phyloP scores from a whole-genome alignment of 1,139 yeast species.

The Eremothecium cymbalariae region DNA sequence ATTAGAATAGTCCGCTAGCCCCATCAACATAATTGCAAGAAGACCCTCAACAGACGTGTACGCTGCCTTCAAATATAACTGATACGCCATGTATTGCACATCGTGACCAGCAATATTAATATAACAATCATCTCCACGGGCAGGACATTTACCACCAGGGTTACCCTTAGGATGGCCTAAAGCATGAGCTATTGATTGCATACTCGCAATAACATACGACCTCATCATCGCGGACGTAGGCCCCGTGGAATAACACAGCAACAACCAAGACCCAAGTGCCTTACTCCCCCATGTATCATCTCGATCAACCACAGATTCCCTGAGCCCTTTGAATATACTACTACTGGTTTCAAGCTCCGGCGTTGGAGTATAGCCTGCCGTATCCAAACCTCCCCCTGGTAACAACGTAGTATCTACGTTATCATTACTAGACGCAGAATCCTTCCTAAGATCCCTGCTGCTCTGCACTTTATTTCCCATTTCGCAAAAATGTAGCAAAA shows the following conservation, averaged over 20 bases:
- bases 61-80: constrained; percentile 36
- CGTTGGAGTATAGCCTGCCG: no score
- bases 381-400: no score
- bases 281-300: constrained; percentile 10
- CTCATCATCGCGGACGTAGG: constrained; percentile 41
- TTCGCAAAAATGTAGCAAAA: no score
- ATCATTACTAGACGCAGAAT: no score
- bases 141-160: constrained; percentile 29
- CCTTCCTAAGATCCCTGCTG: no score
- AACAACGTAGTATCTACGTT: no score
- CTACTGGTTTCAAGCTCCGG: no score
- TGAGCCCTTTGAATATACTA: no score
- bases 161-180: constrained; percentile 31
- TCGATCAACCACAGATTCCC: no score
- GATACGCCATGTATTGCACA: constrained; percentile 37
- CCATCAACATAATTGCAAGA: constrained; percentile 36
- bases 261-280: constrained; percentile 30
- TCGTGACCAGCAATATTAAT: constrained; percentile 35
- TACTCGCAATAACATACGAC: constrained; percentile 39
- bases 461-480: no score
- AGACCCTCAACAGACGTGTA: constrained; percentile 38
- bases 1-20: constrained; percentile 40
- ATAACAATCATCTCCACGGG: constrained; percentile 37
- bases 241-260: constrained; percentile 35
- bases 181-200: constrained; percentile 36